Conservation (phyloP, 2,329 filamentous ascomycete species). For the Epichloe aotearoae region DNA sequence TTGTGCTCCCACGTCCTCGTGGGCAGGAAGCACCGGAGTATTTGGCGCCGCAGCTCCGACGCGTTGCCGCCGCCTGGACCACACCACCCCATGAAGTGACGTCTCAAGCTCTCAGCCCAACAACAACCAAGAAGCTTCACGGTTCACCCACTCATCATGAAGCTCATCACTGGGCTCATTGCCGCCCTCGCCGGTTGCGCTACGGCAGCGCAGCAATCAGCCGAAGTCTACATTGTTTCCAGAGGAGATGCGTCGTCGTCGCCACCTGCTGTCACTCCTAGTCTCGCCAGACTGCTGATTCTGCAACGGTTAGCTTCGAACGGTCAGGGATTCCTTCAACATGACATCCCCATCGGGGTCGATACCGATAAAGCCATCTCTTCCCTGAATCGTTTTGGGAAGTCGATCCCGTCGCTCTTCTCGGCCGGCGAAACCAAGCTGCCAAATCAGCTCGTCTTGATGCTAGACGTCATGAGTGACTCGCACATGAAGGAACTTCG, state of each 20-base stretch:
- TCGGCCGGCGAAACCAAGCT: constrained; percentile 15
- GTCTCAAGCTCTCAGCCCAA: constrained; percentile 12
- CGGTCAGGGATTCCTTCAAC: constrained; percentile 33
- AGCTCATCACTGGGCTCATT: constrained; percentile 27
- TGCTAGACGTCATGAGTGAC: constrained; percentile 42
- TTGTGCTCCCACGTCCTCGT: no score
- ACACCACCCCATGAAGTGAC: constrained; percentile 15
- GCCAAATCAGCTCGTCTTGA: constrained; percentile 43
- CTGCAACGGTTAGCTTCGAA: constrained; percentile 40
- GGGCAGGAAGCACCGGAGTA: constrained; percentile 2
- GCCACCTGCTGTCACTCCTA: constrained; percentile 33
- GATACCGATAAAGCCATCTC: constrained; percentile 35
- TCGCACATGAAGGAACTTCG: constrained; percentile 32
- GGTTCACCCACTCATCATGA: constrained; percentile 23
- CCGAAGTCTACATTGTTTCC: constrained; percentile 42
- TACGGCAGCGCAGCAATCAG: constrained; percentile 26
- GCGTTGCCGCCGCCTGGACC: neutral
- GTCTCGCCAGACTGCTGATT: constrained; percentile 44
- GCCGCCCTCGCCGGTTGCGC: constrained; percentile 25
- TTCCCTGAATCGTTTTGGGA: constrained; percentile 48
- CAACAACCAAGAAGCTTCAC: constrained; percentile 21
- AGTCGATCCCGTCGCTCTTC: constrained; percentile 37
- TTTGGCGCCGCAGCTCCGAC: constrained; percentile 6
- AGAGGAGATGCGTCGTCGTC: constrained; percentile 16
- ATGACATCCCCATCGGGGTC: constrained; percentile 28